Evolutionary conservation across 2,329 filamentous ascomycete species (phyloP), one percentile per base, ranked within the genome.

Genomic region (Escovopsis weberi): DNA sequence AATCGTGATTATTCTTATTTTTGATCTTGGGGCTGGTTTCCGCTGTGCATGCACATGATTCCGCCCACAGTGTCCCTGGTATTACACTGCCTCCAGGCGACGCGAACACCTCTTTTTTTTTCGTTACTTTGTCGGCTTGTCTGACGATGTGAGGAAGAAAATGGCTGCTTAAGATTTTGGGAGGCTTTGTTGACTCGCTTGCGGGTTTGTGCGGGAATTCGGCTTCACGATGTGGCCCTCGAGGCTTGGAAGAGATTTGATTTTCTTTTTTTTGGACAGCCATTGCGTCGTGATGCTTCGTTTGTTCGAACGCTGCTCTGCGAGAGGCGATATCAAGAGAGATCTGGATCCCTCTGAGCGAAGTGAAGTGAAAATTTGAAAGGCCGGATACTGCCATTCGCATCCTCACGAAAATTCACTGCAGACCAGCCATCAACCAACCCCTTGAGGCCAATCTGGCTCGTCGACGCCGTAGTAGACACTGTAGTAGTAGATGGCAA

Each of bases 1-100:
- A 75, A 74, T 72, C 70, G 69, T 76, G 79, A 84, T 87, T 87
- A 84, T 75, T 77, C 79, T 70, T 72, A 85, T 88, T 62, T 62
- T 62, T 62, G 57, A 50, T 28, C 39, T 36, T 37, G 23, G 38
- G 55, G 55, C 51, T 39, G 46, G 52, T 52, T 48, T 58, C 57
- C 58, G 50, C 58, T 61, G 59, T 59, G 59, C 59, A 61, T 62
- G 59, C 59, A 54, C 54, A 61, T 52, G 59, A 55, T 55, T 48
- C 55, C 45, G 19, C 49, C 50, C 57, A 61, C 51, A 51, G 59
- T 63, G 59, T 63, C 58, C 60, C 60, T 61, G 61, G 61, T 64
- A 60, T 61, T 57, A 60, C 60, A 62, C 59, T 62, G 58, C 53
- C 53, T 62, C 59, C 56, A 58, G 58, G 61, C 49, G 60, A 64